phyloP scores from a whole-genome alignment of 208 protist genomes.

The Endotrypanum monterogeii region DNA sequence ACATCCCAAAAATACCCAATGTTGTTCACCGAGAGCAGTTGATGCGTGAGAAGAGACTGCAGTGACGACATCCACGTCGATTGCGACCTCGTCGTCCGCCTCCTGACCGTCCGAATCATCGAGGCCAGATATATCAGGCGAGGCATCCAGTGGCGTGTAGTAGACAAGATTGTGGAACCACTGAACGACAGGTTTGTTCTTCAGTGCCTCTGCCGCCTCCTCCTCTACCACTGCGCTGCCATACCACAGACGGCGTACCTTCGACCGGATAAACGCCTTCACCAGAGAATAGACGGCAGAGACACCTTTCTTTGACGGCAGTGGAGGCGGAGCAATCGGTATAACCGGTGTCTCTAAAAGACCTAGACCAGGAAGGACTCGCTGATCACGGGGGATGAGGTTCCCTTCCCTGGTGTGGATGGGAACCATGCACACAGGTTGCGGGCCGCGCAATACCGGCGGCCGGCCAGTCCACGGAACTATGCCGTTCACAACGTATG shows the following conservation, averaged over 20 bases:
- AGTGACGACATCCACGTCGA: neutral
- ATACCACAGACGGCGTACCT: neutral
- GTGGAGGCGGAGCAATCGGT: neutral
- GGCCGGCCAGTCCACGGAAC: constrained; percentile 35
- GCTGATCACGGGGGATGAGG: constrained; percentile 27
- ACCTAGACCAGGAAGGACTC: constrained; percentile 17
- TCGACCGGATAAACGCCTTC: neutral
- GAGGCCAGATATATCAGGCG: constrained; percentile 3
- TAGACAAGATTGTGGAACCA: constrained; percentile 23
- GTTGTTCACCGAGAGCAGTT: too few relatives aligned
- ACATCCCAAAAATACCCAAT: neutral
- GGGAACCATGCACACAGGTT: constrained; percentile 24
- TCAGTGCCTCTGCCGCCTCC: neutral
- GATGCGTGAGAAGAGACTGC: neutral
- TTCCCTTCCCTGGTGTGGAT: constrained; percentile 22
- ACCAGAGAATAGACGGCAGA: neutral
- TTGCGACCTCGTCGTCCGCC: neutral
- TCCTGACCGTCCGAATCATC: neutral
- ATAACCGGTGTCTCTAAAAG: constrained; percentile 28
- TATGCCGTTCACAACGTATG: constrained; percentile 20
- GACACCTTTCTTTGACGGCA: neutral
- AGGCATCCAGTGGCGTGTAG: constrained; percentile 17
- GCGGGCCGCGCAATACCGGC: constrained; percentile 30
- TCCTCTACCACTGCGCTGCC: neutral
- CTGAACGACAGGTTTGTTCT: neutral